Evolutionary conservation across 139 green algal genomes (phyloP).

Genomic region (Chlamydomonas schloesseri): DNA sequence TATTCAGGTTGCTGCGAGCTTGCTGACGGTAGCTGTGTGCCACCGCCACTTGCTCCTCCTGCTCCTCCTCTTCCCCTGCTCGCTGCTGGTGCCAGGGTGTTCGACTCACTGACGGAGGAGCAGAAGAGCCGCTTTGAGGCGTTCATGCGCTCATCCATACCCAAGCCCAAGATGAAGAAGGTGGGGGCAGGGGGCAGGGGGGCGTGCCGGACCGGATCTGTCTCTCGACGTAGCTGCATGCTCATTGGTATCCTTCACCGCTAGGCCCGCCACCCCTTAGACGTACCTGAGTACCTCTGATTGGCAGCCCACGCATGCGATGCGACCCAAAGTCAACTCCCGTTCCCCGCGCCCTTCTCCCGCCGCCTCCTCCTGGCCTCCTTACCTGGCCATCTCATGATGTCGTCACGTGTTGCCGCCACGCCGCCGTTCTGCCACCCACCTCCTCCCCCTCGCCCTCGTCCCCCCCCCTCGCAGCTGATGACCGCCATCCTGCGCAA

Average conservation of each 20-base stretch:
- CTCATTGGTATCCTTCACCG: no score
- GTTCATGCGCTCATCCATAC: conserved; percentile 74
- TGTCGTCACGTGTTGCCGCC: no score
- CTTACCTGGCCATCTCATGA: no score
- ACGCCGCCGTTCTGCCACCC: no score
- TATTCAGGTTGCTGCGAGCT: not conserved
- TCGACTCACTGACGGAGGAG: conserved; percentile 74
- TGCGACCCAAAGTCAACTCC: no score
- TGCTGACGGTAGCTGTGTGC: not conserved
- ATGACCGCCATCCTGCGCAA: conserved; percentile 51
- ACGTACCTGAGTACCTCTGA: no score
- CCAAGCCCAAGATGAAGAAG: conserved; percentile 67
- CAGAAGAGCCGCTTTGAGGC: conserved; percentile 80
- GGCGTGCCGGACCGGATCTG: no score
- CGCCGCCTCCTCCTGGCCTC: no score
- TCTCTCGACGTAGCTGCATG: not conserved
- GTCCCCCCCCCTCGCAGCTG: conserved; percentile 43
- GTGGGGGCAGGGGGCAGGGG: not conserved
- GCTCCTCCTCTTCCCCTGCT: no score
- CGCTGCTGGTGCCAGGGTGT: conserved; percentile 51
- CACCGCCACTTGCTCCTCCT: not conserved
- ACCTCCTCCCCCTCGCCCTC: not conserved
- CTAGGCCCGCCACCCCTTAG: not conserved
- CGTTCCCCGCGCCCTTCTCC: no score
- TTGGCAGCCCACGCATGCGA: no score